Evolutionary conservation across 2,329 filamentous ascomycete species (phyloP), one percentile per base, ranked within the genome.

Genomic region (Cucurbitaria berberidis): DNA sequence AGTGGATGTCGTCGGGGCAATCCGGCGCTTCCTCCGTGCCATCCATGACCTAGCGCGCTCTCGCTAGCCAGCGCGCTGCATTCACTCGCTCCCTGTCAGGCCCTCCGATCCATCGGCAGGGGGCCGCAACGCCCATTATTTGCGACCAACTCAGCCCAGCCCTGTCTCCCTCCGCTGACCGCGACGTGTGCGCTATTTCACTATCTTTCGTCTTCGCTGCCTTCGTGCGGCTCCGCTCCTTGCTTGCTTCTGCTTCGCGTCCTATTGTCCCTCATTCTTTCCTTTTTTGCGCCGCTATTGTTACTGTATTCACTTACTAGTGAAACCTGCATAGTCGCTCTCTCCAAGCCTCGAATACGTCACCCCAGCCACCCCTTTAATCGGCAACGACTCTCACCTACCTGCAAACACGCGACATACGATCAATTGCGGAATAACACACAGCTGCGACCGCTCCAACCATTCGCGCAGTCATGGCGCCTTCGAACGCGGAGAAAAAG

Each of bases 401-500:
- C 48, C 15, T 35, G 38, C 49, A 40, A 27, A 35, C 18, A 36
- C 44, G 45, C 57, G 41, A 48, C 53, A 43, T 48, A 29, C 53
- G 21, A 13, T 21, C 38, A 19, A 27, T 41, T 45, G 18, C 36
- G 29, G 35, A 11, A 19, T 24, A 7, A 8, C 10, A 19, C 11
- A 16, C 47, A 42, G 8, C 26, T 24, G 41, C 18, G 21, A 15
- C 5, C 41, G 15, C 43, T 43, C 15, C 39, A 42, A 41, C 43
- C 9, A 21, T 48, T 53, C 48, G 57, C 63, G 63, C 63, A 47
- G 50, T 45, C 55, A 80, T 80, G 78, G 65, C 80, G 53, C 69
- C 79, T 34, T 48, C 75, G 76, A 63, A 70, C 73, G 73, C 76
- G 76, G 70, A 66, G 78, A 56, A 85, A 89, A 76, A 84, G 78